These are phyloP conservation scores for Ottelia alismoides DNA, from an alignment of 106 monocot species.

Conservation along the genomic window DNA sequence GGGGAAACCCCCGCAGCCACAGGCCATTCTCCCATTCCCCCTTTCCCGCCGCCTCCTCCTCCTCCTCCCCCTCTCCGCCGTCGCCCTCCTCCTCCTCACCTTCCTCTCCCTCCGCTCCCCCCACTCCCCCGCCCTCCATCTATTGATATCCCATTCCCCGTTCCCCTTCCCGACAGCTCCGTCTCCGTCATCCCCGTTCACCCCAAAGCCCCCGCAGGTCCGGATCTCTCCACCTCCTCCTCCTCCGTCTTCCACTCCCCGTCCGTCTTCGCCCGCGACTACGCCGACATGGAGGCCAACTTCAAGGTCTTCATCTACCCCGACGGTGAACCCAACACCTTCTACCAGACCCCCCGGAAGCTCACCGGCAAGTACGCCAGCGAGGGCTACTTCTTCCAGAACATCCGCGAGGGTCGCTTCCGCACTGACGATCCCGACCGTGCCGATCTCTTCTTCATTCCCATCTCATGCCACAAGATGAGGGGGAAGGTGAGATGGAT, in stretches of 20 bases:
- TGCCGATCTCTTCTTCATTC: conserved; percentile 92
- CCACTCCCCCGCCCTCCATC: conserved; percentile 21
- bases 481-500: conserved; percentile 78
- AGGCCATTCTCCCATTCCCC: too few relatives aligned
- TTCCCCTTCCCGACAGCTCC: too few relatives aligned
- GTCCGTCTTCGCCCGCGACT: conserved; percentile 30
- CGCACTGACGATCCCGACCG: conserved; percentile 64
- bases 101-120: conserved; percentile 61
- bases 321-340: conserved; percentile 84
- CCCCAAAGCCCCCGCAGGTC: too few relatives aligned
- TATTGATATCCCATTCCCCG: too few relatives aligned
- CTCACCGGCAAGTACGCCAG: conserved; percentile 97
- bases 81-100: conserved; percentile 44
- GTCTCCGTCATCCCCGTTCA: background rate
- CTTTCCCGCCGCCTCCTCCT: conserved; percentile 6
- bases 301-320: conserved; percentile 92
- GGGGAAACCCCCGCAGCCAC: conserved; percentile 24
- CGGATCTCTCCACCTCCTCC: background rate
- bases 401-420: conserved; percentile 75
- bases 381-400: conserved; percentile 98
- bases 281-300: conserved; percentile 54
- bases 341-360: conserved; percentile 90
- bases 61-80: conserved; percentile 27
- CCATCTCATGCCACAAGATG: conserved; percentile 93
- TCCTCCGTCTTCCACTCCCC: background rate